These are phyloP conservation scores for Cichorium intybus DNA, from an alignment of 140 eudicot genomes.

Conservation along the genomic window DNA sequence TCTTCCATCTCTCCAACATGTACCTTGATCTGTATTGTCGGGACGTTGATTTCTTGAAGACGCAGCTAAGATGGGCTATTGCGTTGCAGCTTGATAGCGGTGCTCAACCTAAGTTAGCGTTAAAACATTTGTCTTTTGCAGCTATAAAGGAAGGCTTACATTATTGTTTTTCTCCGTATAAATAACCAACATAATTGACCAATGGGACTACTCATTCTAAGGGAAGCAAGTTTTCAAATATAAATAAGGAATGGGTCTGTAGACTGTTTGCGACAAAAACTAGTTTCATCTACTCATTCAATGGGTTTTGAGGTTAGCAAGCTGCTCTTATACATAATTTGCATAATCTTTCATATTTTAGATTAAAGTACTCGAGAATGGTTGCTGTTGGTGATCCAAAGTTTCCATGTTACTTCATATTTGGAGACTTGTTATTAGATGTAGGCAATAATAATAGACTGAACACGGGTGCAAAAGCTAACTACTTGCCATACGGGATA, in stretches of 20 bases:
- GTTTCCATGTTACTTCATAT: constrained; percentile 31
- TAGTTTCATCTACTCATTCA: not conserved
- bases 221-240: not conserved
- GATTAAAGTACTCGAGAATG: not conserved
- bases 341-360: not conserved
- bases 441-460: constrained; percentile 28
- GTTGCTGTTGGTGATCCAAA: constrained; percentile 13
- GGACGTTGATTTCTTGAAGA: too few species aligned
- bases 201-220: not conserved
- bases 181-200: not conserved
- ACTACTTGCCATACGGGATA: constrained; percentile 33
- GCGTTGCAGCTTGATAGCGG: too few species aligned
- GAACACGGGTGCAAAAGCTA: constrained; percentile 19
- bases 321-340: not conserved
- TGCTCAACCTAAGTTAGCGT: too few species aligned
- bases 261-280: not conserved
- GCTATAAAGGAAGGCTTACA: not conserved
- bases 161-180: not conserved
- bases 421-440: constrained; percentile 24
- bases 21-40: too few species aligned
- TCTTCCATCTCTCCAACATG: too few species aligned
- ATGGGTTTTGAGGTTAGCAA: constrained; percentile 1
- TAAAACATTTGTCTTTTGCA: too few species aligned
- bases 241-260: not conserved
- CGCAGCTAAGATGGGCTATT: too few species aligned